Evolutionary conservation across 2,329 filamentous ascomycete species (phyloP), one percentile per base, ranked within the genome.

Genomic region (Epichloe festucae): DNA sequence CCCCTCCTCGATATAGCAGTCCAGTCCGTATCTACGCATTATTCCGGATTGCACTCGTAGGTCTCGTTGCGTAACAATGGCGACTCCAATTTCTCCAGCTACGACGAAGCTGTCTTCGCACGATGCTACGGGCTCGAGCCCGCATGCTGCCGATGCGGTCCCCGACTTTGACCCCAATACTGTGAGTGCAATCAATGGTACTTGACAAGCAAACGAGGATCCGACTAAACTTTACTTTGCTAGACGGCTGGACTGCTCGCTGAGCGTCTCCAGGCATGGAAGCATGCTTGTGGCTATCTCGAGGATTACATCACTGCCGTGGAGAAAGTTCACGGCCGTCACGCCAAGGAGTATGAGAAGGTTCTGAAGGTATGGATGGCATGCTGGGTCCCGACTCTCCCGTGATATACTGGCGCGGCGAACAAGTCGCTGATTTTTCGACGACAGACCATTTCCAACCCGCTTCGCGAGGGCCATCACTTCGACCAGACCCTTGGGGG

Each of bases 331-430:
- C 85, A 96, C 64, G 85, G 83, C 64, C 77, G 80, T 11, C 85
- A 95, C 60, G 82, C 88, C 51, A 97, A 95, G 73, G 91, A 97
- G 68, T 95, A 95, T 63, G 90, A 97, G 73, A 91, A 87, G 70
- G 84, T 93, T 10, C 71, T 97, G 62, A 98, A 97, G 82, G 84
- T 69, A 48, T 8, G 49, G 17, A 48, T 8, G 49, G 35, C 38
- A 36, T 14, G 6, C 17, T 31, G 23, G 14, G 12, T 19, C 42
- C 17, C 2, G 21, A 1, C 21, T 27, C 31, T 31, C 31, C 31
- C 31, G 31, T 31, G 8, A 31, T 31, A 11, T 11, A 31, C 31
- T 31, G 31, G 31, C 31, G 3, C 8, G 31, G n/a, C 42, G 2
- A n/a, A 27, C 27, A 34, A 15, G 34, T n/a, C 8, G 27, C 35